Base-by-base conservation (phyloP, 2,329 filamentous ascomycete species). In the Pestalotiopsis sp. region DNA sequence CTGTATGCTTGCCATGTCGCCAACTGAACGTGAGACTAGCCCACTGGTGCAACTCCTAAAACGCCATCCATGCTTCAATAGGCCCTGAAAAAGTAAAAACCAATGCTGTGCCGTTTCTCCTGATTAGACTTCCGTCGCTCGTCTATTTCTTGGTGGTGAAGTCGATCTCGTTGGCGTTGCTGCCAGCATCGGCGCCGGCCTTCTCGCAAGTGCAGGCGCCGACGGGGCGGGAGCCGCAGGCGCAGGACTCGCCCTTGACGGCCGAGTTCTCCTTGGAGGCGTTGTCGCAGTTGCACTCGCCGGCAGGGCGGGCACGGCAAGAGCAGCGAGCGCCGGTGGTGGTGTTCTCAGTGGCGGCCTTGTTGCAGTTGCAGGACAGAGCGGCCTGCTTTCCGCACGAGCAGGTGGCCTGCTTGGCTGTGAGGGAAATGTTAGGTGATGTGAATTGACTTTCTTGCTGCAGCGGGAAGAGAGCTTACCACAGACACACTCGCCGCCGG, bases 361-460 rank as follows among this genome's bases (percentile, higher is more conserved):
- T 94, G 75, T 89, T 89, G 83, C 95, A 98, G 70, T 85, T 92
- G 88, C 95, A 98, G 79, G 94, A 86, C 62, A 97, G 89, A 63
- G 95, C 95, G 3, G 90, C 88, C 78, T 96, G 88, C 84, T 97
- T 90, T 77, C 95, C 95, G 79, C 95, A 98, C 17, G 93, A 97
- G 88, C 94, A 97, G 69, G 85, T 91, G 9, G 89, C 89, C 80
- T 91, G 85, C 74, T 88, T 80, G 73, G 88, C 89, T 88, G 6
- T 35, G 76, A 72, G 58, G 22, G 24, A 65, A 61, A 39, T 38
- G 52, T 70, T 58, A 68, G 64, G 35, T 52, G 66, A 69, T 60
- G 57, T 44, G n/a, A 4, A 58, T 22, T 35, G 57, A n/a, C 64
- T 17, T 64, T 57, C n/a, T 52, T 35, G 48, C 40, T 57, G 24